Evolutionary conservation across 768 basidiomycete genomes (phyloP).

Genomic region (Zangia roseola): DNA sequence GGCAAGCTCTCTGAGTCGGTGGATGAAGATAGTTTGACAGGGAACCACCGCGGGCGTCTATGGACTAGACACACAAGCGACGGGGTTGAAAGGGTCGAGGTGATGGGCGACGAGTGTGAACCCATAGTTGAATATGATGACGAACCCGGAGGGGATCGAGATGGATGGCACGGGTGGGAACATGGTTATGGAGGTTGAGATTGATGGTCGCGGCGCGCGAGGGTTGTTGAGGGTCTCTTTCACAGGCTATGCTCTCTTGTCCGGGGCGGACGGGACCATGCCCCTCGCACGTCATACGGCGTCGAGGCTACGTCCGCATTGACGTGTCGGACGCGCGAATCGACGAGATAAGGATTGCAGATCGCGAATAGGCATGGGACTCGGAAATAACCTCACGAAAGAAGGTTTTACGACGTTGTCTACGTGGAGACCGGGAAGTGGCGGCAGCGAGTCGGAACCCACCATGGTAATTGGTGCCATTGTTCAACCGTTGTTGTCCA

Average conservation of each 20-base stretch:
- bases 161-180: constrained; percentile 22
- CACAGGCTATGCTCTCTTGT: not conserved
- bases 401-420: constrained; percentile 17
- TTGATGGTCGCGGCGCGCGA: constrained; percentile 19
- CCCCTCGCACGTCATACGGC: constrained; percentile 8
- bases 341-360: constrained; percentile 1
- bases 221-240: not conserved
- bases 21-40: too few relatives aligned
- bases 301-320: not conserved
- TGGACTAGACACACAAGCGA: too few relatives aligned
- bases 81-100: constrained; percentile 29
- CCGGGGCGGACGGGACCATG: constrained; percentile 5
- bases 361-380: not conserved
- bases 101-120: constrained; percentile 15
- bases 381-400: constrained; percentile 15
- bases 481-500: constrained; percentile 93
- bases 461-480: constrained; percentile 77
- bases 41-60: too few relatives aligned
- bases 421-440: not conserved
- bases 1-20: too few relatives aligned
- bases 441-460: constrained; percentile 45
- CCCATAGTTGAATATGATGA: not conserved
- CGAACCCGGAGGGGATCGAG: not conserved
- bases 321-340: constrained; percentile 8
- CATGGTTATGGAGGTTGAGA: constrained; percentile 34